These are phyloP conservation scores for Talaromyces funiculosus DNA, from an alignment of 2,329 filamentous ascomycete genomes.

Conservation along the genomic window DNA sequence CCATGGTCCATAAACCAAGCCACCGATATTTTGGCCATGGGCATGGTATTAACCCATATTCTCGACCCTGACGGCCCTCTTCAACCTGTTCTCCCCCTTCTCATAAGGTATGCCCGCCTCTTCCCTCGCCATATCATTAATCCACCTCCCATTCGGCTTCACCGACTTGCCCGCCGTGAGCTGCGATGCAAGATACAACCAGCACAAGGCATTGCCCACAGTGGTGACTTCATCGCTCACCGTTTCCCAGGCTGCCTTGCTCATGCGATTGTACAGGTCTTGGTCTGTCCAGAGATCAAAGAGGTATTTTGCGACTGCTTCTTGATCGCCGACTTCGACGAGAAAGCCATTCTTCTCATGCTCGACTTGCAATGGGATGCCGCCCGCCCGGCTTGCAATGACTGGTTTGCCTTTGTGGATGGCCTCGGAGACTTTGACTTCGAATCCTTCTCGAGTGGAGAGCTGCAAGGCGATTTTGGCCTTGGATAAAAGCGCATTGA, in stretches of 20 bases:
- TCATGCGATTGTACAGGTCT: slow-evolving; percentile 62
- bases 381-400: slow-evolving; percentile 70
- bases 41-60: slow-evolving; percentile 19
- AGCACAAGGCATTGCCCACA: slow-evolving; percentile 68
- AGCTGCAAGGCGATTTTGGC: slow-evolving; percentile 71
- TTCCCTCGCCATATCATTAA: slow-evolving; percentile 67
- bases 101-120: slow-evolving; percentile 56
- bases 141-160: slow-evolving; percentile 59
- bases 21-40: no score
- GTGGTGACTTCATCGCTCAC: slow-evolving; percentile 79
- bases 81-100: slow-evolving; percentile 56
- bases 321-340: slow-evolving; percentile 64
- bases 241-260: slow-evolving; percentile 55
- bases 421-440: slow-evolving; percentile 80
- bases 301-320: slow-evolving; percentile 63
- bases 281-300: slow-evolving; percentile 61
- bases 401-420: slow-evolving; percentile 73
- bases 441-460: slow-evolving; percentile 75
- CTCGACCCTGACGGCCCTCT: slow-evolving; percentile 26
- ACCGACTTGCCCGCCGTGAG: slow-evolving; percentile 55
- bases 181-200: slow-evolving; percentile 71
- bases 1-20: not conserved
- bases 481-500: slow-evolving; percentile 69
- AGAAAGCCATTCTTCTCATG: slow-evolving; percentile 67
- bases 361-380: slow-evolving; percentile 72